Evolutionary conservation across 805 yeast genomes (phyloP).

Genomic region (Candida pini): DNA sequence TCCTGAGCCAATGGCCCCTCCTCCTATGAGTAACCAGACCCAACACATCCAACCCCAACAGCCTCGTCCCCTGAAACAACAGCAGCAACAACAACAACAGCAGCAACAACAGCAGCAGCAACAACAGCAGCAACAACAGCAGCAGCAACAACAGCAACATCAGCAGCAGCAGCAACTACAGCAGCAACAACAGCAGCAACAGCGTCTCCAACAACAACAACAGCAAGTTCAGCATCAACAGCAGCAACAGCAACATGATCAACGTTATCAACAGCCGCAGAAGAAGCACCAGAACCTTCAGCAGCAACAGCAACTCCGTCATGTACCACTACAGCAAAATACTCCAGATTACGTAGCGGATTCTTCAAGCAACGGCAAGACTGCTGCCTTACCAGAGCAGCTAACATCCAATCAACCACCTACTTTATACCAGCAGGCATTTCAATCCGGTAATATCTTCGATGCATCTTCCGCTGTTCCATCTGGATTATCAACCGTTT

Average conservation of each 20-base stretch:
- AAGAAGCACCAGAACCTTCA: no score
- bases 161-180: not conserved
- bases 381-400: not conserved
- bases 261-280: not conserved
- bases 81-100: not conserved
- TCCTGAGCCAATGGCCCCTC: constrained; percentile 9
- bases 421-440: no score
- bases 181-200: constrained; percentile 1
- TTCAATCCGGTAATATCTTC: no score
- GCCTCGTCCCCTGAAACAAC: not conserved
- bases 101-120: constrained; percentile 3
- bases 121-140: constrained; percentile 1
- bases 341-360: not conserved
- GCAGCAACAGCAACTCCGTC: no score
- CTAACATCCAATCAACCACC: not conserved
- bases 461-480: constrained; percentile 21
- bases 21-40: not conserved
- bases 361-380: no score
- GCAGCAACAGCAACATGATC: not conserved
- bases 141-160: not conserved
- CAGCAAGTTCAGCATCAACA: constrained; percentile 1
- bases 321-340: not conserved
- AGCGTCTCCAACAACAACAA: not conserved
- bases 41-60: not conserved
- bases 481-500: constrained; percentile 27